Evolutionary conservation across 441 rosid species (phyloP).

Genomic region (Raphanus hybrid): DNA sequence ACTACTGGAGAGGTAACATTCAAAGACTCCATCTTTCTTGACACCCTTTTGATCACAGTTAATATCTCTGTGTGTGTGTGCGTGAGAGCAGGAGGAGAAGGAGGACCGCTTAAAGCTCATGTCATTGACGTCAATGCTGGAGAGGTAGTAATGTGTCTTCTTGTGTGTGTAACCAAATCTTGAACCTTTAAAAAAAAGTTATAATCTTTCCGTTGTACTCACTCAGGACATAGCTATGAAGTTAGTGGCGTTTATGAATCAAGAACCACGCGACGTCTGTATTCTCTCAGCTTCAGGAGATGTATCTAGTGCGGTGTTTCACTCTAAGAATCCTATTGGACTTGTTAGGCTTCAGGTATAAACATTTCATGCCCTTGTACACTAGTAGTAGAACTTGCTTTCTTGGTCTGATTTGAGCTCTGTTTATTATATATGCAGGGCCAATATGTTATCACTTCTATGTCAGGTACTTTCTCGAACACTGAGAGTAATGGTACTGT

Average conservation of each 20-base stretch:
- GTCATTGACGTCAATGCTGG: conserved; percentile 81
- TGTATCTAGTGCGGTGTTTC: conserved; percentile 74
- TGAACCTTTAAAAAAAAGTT: background rate
- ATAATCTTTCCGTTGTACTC: background rate
- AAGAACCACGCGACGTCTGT: conserved; percentile 91
- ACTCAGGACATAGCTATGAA: conserved; percentile 81
- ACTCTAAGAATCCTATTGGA: conserved; percentile 60
- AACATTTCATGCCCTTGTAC: background rate
- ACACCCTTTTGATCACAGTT: background rate
- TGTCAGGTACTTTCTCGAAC: conserved; percentile 72
- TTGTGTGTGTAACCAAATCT: background rate
- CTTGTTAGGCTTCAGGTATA: conserved; percentile 78
- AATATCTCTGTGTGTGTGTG: background rate
- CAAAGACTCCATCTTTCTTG: conserved; percentile 17
- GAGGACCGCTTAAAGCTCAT: conserved; percentile 92
- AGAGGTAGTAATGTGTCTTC: conserved; percentile 57
- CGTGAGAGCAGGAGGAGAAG: conserved; percentile 52
- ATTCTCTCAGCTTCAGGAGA: conserved; percentile 95
- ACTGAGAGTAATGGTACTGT: conserved; percentile 59
- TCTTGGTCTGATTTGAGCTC: background rate
- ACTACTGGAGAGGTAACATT: conserved; percentile 63
- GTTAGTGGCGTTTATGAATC: conserved; percentile 72
- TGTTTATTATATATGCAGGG: conserved; percentile 57
- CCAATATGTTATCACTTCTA: conserved; percentile 74
- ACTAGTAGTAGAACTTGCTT: background rate